Base-by-base conservation (phyloP, 2,329 filamentous ascomycete genomes). In the Simplicillium aogashimaense region DNA sequence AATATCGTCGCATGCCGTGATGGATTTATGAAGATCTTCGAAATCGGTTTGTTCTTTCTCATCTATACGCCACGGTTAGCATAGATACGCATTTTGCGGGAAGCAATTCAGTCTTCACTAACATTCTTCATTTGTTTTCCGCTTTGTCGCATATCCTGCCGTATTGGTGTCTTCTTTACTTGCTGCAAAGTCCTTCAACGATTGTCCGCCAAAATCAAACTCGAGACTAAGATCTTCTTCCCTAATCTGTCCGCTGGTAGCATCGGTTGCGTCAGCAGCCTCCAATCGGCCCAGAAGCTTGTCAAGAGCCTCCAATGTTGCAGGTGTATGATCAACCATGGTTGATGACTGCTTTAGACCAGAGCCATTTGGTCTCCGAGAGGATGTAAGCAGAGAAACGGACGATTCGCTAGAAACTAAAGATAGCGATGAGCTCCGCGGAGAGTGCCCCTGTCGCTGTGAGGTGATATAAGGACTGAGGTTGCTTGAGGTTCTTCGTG, bases 1-100 rank as follows among this genome's bases (percentile, higher is more conserved):
- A 38, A 97, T 86, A 56, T 94, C 84, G 61, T 98, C 92, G 64
- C 90, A 98, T 38, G 86, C 85, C 56, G 72, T 63, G 53, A 98
- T 97, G 4, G 89, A 94, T 53, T 76, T 78, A 61, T 97, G 92
- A 33, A 98, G 71, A 42, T 94, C 87, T 59, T 95, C 83, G 52
- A 94, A 94, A 53, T 83, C 89, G 53, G 82, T 71, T 58, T 83
- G 86, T 49, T 95, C 86, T 48, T 74, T 75, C 59, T 92, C 83
- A 58, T 88, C 86, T 81, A 47, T 36, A 47, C 31, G 3, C 11
- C 14, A 15, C 13, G 9, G 20, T 25, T 9, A 25, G 20, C 20
- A 25, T 9, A 25, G 20, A 9, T 25, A 9, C 20, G 20, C 20
- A 25, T 25, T 5, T 25, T 9, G 20, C 20, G 20, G 6, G 20